phyloP scores from a whole-genome alignment of 2,329 filamentous ascomycete species.

The Aspergillus eucalypticola region DNA sequence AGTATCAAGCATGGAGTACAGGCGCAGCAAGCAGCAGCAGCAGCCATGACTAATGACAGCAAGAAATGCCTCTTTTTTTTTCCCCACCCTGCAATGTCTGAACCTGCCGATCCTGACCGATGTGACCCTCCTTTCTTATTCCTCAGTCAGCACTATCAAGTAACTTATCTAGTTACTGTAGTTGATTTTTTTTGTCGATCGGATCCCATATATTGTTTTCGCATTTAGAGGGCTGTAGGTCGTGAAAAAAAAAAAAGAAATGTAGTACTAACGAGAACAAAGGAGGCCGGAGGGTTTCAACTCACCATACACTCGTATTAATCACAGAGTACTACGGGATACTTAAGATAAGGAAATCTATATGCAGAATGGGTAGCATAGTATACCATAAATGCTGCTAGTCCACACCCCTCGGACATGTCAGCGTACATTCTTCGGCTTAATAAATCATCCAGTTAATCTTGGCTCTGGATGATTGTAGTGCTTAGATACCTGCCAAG shows the following conservation, averaged over 20 bases:
- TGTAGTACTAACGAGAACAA: too few relatives aligned
- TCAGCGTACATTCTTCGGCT: neutral
- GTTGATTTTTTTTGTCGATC: too few relatives aligned
- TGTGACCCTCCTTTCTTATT: neutral
- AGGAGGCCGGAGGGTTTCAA: neutral
- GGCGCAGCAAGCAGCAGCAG: neutral
- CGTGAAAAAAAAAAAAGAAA: neutral
- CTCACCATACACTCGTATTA: too few relatives aligned
- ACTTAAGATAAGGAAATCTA: too few relatives aligned
- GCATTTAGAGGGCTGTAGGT: neutral
- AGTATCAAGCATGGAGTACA: neutral
- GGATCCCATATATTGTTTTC: neutral
- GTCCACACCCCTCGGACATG: neutral
- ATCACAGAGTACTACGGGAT: too few relatives aligned
- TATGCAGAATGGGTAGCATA: too few relatives aligned
- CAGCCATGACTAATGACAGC: conserved; percentile 2
- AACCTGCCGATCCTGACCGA: neutral
- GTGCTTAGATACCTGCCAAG: neutral
- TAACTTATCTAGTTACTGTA: too few relatives aligned
- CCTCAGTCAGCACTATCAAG: too few relatives aligned
- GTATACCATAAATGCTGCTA: neutral
- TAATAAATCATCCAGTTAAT: neutral
- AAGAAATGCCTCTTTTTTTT: neutral
- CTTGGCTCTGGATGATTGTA: neutral
- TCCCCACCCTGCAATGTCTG: conserved; percentile 1